These are phyloP conservation scores for Penicillium sp. DNA, from an alignment of 2,329 filamentous ascomycete species.

Conservation along the genomic window DNA sequence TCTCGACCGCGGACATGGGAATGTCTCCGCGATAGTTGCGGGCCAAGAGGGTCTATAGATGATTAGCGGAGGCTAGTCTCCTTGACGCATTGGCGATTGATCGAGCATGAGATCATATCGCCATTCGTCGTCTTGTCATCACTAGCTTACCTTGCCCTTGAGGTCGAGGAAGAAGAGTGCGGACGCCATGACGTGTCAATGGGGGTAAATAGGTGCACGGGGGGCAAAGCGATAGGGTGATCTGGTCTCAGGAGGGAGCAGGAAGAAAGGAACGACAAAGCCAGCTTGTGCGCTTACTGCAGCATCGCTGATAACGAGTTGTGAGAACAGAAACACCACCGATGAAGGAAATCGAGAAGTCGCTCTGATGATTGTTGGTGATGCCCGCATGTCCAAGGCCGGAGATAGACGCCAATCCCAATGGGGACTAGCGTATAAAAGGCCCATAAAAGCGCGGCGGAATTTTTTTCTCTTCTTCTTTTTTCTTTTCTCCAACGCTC, in stretches of 20 bases:
- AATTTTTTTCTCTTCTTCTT: slow-evolving; percentile 3
- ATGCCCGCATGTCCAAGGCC: slow-evolving; percentile 11
- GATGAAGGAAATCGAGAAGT: slow-evolving; percentile 5
- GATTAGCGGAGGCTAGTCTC: slow-evolving; percentile 20
- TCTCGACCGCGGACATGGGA: slow-evolving; percentile 98
- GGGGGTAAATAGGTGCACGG: slow-evolving; percentile 5
- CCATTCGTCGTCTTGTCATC: background rate
- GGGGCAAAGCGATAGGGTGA: slow-evolving; percentile 1
- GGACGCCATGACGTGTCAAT: slow-evolving; percentile 74
- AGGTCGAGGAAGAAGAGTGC: slow-evolving; percentile 98
- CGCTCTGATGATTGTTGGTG: slow-evolving; percentile 7
- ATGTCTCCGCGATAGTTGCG: slow-evolving; percentile 98
- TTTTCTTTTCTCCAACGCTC: slow-evolving; percentile 60
- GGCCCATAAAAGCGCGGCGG: slow-evolving; percentile 24
- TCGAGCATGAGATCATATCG: background rate
- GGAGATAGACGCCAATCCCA: slow-evolving; percentile 14
- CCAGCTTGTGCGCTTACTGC: slow-evolving; percentile 9
- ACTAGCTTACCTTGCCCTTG: slow-evolving; percentile 86
- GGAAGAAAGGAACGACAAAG: slow-evolving; percentile 3
- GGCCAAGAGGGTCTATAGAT: slow-evolving; percentile 82
- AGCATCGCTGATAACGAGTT: slow-evolving; percentile 3
- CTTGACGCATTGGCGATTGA: slow-evolving; percentile 22
- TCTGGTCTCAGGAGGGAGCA: slow-evolving; percentile 3
- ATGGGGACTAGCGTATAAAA: slow-evolving; percentile 30
- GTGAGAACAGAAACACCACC: background rate